A percentile compares a stretch with the other conserved stretches of the same genome.
phyloP scores from a whole-genome alignment of 495 filamentous ascomycete species.

The Penicillium flavigenum region DNA sequence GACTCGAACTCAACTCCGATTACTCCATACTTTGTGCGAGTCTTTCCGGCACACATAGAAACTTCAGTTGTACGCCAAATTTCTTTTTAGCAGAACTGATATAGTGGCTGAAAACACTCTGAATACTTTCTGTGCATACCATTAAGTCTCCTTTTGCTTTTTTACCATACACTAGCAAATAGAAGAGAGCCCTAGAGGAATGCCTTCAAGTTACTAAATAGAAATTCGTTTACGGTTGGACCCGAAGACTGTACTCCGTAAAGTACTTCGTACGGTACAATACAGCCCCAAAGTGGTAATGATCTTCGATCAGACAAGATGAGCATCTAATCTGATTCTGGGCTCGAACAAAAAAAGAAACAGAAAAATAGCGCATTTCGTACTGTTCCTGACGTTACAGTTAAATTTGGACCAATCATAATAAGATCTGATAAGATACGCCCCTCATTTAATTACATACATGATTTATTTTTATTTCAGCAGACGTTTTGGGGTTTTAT shows the following conservation, averaged over 20 bases:
- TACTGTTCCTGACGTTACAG: not conserved
- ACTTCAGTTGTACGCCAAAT: not conserved
- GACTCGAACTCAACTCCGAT: not conserved
- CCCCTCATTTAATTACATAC: not conserved
- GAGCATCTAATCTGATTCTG: conserved; percentile 36
- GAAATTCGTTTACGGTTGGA: no score
- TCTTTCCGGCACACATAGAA: not conserved
- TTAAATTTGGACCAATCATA: not conserved
- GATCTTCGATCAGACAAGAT: conserved; percentile 35
- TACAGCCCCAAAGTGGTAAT: conserved; percentile 2
- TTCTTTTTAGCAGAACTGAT: not conserved
- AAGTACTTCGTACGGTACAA: not conserved
- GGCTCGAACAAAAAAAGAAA: not conserved
- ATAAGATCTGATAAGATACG: conserved; percentile 20
- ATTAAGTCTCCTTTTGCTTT: not conserved
- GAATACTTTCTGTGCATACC: not conserved
- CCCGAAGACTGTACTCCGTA: no score
- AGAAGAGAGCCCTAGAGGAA: no score
- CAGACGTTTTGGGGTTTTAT: not conserved
- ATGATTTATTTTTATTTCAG: not conserved
- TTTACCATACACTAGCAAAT: not conserved
- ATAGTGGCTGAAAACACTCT: not conserved
- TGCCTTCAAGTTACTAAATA: no score
- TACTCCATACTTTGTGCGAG: not conserved
- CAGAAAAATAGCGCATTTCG: conserved; percentile 16